A percentile compares a stretch with the other conserved stretches of the same genome.
Evolutionary conservation across 371 early-diverging fungal species (phyloP).

Genomic region (Haplosporangium sp.): DNA sequence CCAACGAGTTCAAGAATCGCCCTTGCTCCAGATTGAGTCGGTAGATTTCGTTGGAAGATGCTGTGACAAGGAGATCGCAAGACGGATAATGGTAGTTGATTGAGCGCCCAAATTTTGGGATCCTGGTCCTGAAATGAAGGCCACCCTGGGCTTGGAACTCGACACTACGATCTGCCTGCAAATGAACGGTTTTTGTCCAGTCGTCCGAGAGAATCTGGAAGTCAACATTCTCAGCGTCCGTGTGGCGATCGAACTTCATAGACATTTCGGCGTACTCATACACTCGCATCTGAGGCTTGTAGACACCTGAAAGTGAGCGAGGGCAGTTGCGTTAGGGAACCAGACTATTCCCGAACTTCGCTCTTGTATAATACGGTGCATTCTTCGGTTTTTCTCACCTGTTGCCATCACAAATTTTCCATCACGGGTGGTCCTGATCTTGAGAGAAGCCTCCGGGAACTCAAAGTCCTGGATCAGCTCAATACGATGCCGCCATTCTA

Average conservation of each 20-base stretch:
- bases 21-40: conserved; percentile 97
- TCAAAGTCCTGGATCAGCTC: conserved; percentile 98
- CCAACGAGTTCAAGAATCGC: conserved; percentile 88
- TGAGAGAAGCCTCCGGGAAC: conserved; percentile 95
- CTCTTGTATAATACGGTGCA: too few relatives aligned
- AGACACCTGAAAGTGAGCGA: conserved; percentile 70
- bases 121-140: conserved; percentile 94
- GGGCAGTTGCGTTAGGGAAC: background rate
- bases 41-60: conserved; percentile 88
- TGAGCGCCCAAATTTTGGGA: conserved; percentile 96
- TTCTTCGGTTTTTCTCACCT: conserved; percentile 63
- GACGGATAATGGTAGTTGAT: conserved; percentile 92
- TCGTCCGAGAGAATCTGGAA: conserved; percentile 96
- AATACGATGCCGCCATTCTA: conserved; percentile 89
- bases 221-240: conserved; percentile 93
- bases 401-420: conserved; percentile 92
- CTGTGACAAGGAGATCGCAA: conserved; percentile 92
- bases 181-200: conserved; percentile 95
- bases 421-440: conserved; percentile 88
- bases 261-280: conserved; percentile 94
- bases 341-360: background rate
- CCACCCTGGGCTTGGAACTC: conserved; percentile 98
- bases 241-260: conserved; percentile 98
- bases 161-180: conserved; percentile 94
- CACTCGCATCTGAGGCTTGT: conserved; percentile 98